Base-by-base conservation (phyloP, 2,329 filamentous ascomycete species). In the Aspergillus thermomutatus region DNA sequence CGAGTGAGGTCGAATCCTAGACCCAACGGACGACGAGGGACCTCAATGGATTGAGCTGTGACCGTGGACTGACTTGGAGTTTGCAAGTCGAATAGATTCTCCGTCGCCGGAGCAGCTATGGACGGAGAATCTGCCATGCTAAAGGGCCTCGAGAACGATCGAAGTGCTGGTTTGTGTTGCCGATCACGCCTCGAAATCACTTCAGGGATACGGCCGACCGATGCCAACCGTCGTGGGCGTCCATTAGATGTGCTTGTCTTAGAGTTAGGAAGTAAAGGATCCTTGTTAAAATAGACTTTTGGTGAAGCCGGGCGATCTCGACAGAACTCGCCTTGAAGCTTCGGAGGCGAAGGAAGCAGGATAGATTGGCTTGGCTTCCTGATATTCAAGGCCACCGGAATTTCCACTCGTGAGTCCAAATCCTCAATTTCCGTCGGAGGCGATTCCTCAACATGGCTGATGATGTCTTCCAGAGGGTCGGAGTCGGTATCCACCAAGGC, bases 101-200 rank as follows among this genome's bases (percentile, higher is more conserved):
- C 57, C 49, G 68, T 52, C 53, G 68, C 59, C 6, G 67, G 69
- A 6, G 67, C 70, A 9, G 69, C 61, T 40, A 75, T 50, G 5
- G 78, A 77, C 49, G 81, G 77, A 3, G 75, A 73, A 17, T 79
- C 75, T 3, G 69, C 75, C 19, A 66, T 63, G 63, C 85, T 81
- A 69, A 96, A 96, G 0, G 92, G 91, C 8, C 91, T 82, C 3
- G 92, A 96, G 71, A 96, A 96, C 31, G 91, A 96, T 69, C 86
- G 87, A 1, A 89, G 84, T 0, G 90, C 87, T 1, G 85, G 83
- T 49, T 84, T 84, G 60, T 88, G 83, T 37, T 86, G 79, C 53
- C 87, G 83, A 49, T 82, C 81, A 49, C 79, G 77, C 51, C 83
- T 86, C 48, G 85, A 90, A 28, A 93, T 80, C 3, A 96, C 91